These are phyloP conservation scores for Fusarium sp. DNA, from an alignment of 2,329 filamentous ascomycete genomes.

Conservation along the genomic window DNA sequence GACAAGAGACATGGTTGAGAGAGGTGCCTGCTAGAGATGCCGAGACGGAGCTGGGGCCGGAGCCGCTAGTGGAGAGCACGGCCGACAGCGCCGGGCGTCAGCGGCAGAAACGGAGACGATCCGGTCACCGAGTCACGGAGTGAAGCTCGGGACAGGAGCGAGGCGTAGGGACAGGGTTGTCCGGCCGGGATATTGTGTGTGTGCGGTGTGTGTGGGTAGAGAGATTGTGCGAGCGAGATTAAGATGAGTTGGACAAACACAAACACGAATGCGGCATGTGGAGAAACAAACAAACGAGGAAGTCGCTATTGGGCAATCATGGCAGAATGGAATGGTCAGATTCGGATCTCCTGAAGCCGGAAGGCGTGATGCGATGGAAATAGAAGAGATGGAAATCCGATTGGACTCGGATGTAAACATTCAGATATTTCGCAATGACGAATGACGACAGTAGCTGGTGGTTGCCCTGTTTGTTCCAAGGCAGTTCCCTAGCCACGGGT, in stretches of 20 bases:
- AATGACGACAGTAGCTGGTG: conserved; percentile 6
- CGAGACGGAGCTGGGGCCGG: conserved; percentile 13
- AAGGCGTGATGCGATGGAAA: neutral
- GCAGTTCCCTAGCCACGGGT: conserved; percentile 2
- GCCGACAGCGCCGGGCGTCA: conserved; percentile 15
- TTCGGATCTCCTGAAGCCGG: conserved; percentile 8
- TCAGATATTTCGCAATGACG: neutral
- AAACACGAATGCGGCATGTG: conserved; percentile 44
- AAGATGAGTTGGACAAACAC: conserved; percentile 31
- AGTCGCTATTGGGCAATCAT: neutral
- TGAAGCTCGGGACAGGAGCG: conserved; percentile 15
- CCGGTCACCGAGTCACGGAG: conserved; percentile 21
- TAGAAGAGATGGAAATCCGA: neutral
- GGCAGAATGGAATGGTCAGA: conserved; percentile 16
- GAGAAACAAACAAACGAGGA: conserved; percentile 10
- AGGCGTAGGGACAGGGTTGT: neutral
- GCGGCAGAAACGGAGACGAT: neutral
- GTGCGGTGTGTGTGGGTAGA: conserved; percentile 12
- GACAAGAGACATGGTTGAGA: conserved; percentile 45
- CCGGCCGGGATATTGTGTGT: neutral
- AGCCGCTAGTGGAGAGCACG: conserved; percentile 26
- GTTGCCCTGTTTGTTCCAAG: neutral
- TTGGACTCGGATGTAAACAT: neutral
- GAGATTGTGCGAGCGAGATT: conserved; percentile 15
- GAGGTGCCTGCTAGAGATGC: conserved; percentile 25